A percentile compares a stretch with the other conserved stretches of the same genome.
Conservation (phyloP, 2,329 filamentous ascomycete genomes). For the Davidsoniella virescens region DNA sequence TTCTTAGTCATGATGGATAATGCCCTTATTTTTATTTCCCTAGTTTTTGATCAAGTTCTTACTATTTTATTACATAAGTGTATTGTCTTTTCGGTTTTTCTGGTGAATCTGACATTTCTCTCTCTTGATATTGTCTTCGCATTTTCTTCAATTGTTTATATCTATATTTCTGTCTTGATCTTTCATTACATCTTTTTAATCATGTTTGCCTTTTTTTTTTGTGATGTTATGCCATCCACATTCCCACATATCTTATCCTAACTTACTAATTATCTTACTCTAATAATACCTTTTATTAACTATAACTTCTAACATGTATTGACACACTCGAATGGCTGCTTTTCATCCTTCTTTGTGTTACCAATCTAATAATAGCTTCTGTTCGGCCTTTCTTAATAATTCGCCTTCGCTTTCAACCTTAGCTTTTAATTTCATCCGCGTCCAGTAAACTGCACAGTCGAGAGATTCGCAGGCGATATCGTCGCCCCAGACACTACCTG, state of each 20-base stretch:
- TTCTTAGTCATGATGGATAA: no score
- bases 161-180: neutral
- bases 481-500: slow-evolving; percentile 55
- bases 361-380: slow-evolving; percentile 21
- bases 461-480: slow-evolving; percentile 75
- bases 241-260: no score
- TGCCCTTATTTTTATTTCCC: slow-evolving; percentile 1
- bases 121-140: neutral
- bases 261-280: no score
- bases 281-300: no score
- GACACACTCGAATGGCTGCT: neutral
- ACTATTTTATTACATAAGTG: neutral
- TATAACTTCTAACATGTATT: neutral
- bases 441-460: slow-evolving; percentile 88
- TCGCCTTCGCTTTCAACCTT: slow-evolving; percentile 26
- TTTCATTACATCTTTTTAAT: neutral
- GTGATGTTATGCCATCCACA: no score
- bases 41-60: neutral
- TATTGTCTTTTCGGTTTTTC: neutral
- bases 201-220: neutral
- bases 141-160: neutral
- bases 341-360: slow-evolving; percentile 9
- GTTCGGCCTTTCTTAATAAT: slow-evolving; percentile 19
- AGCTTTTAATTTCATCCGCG: slow-evolving; percentile 45
- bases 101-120: neutral